These are phyloP conservation scores for Sequoia sempervirens DNA, from an alignment of 75 land plant genomes.

Conservation along the genomic window DNA sequence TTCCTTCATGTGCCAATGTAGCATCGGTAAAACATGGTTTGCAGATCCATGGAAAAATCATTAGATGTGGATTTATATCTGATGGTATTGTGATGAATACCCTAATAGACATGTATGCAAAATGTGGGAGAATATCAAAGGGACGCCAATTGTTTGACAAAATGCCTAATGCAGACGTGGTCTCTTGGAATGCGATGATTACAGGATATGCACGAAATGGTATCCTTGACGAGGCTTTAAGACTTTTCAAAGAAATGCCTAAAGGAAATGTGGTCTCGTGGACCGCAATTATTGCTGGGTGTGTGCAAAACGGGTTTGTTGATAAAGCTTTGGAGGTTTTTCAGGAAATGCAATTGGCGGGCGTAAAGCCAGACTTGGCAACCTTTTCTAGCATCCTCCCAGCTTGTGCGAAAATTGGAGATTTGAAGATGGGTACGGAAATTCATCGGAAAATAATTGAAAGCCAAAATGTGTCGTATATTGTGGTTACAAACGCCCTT, in stretches of 20 bases:
- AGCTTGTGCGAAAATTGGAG: conserved; percentile 19
- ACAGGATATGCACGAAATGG: conserved; percentile 11
- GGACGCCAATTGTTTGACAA: conserved; percentile 19
- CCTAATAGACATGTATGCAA: conserved; percentile 26
- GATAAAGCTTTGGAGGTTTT: conserved; percentile 36
- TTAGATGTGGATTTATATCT: neutral
- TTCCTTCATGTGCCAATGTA: neutral
- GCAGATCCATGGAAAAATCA: neutral
- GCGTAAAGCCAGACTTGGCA: neutral
- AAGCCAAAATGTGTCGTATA: neutral
- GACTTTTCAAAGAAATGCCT: conserved; percentile 9
- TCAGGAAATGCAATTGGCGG: conserved; percentile 3
- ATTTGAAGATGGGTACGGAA: conserved; percentile 37
- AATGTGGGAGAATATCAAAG: conserved; percentile 12
- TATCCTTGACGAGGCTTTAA: neutral
- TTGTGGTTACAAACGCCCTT: neutral
- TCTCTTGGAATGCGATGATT: conserved; percentile 8
- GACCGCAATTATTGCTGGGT: conserved; percentile 2
- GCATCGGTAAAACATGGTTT: neutral
- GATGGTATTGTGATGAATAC: neutral
- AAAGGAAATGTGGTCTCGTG: conserved; percentile 1
- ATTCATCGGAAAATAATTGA: conserved; percentile 21
- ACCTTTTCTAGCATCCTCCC: neutral
- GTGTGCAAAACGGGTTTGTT: conserved; percentile 12
- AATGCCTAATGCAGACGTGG: conserved; percentile 9